Base-by-base conservation (phyloP, 2,329 filamentous ascomycete genomes). In the Hortaea werneckii region DNA sequence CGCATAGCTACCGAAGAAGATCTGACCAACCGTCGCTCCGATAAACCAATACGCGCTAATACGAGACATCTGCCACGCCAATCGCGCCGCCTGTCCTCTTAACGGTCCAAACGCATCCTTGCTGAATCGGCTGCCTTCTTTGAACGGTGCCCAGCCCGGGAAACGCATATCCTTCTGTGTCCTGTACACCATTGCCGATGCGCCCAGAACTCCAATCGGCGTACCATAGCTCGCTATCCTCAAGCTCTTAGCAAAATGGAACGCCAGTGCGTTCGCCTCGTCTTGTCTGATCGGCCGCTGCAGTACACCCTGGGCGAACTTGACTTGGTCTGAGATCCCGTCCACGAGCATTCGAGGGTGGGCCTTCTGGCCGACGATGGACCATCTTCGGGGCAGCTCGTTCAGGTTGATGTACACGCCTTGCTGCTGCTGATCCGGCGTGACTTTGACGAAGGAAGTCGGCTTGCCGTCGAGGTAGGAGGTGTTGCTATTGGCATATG, bases 261-360 rank as follows among this genome's bases (percentile, higher is more conserved):
- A 65, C 8, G 67, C 64, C 9, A 72, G 53, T 0, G 68, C 67
- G 42, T 70, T 65, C 5, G 65, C 59, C 54, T 73, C 70, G 9
- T 68, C 64, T 13, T 63, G 57, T 5, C 59, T 60, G 9, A 71
- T 42, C 1, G 63, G 58, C 8, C 70, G 63, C 5, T 62, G 56
- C 7, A 72, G 45, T 9, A 65, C 56, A 29, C 57, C 35, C 34
- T 51, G 47, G 1, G 53, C 56, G 49, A 54, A 63, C 50, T 40
- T 56, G 57, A 50, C 59, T 55, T 42, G 46, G 9, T 58, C 42
- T 20, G 58, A 53, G 29, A 71, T 58, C 1, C 58, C 61, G 2
- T 56, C 53, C 30, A 61, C 57, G 5, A 65, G 52, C 1, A 58
- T 44, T 1, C 54, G 50, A 3, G 52, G 41, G 3, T 63, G 60